These are phyloP conservation scores for Botrytis byssoidea DNA, from an alignment of 2,329 filamentous ascomycete species.

Conservation along the genomic window DNA sequence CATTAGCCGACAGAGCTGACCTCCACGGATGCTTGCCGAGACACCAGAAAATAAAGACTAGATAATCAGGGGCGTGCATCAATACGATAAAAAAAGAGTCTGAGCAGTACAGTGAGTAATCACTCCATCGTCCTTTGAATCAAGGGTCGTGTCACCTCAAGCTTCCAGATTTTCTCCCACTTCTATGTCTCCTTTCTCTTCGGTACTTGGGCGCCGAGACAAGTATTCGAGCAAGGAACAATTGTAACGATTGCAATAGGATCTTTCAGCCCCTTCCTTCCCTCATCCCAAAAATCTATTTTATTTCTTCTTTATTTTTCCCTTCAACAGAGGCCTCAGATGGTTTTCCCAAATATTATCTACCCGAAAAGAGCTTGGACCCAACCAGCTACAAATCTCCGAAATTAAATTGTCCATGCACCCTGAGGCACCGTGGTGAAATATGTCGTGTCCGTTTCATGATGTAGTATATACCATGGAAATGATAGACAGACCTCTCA, in stretches of 20 bases:
- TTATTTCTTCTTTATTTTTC: background rate
- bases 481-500: background rate
- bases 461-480: background rate
- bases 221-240: background rate
- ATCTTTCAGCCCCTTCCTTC: background rate
- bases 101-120: background rate
- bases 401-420: constrained; percentile 11
- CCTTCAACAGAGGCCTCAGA: background rate
- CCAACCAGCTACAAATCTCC: background rate
- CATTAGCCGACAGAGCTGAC: background rate
- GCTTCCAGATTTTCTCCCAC: background rate
- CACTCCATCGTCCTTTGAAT: background rate
- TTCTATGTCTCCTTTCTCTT: background rate
- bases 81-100: background rate
- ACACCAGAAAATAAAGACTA: background rate
- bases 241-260: background rate
- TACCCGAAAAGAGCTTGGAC: constrained; percentile 1
- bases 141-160: background rate
- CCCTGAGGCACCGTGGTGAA: background rate
- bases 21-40: background rate
- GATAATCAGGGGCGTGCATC: background rate
- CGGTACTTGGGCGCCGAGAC: background rate
- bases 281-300: background rate
- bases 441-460: background rate
- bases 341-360: background rate